Conservation (phyloP, 805 yeast species). For the Wickerhamiella siamensis region DNA sequence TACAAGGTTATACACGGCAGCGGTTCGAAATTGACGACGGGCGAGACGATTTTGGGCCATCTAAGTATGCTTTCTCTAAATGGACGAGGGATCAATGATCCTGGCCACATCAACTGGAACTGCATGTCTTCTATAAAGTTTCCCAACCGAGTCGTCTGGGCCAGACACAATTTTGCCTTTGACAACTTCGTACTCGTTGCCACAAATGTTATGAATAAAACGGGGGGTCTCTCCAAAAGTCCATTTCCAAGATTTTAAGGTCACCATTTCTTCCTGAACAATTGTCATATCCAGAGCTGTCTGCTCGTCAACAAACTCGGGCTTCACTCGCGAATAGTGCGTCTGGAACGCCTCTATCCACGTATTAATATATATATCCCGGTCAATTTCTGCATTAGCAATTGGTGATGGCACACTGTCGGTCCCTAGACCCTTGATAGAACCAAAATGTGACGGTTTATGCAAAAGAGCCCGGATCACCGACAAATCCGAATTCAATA, state of each 20-base stretch:
- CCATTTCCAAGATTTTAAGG: constrained; percentile 56
- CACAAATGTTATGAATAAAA: constrained; percentile 40
- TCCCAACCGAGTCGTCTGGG: constrained; percentile 6
- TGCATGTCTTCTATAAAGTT: constrained; percentile 19
- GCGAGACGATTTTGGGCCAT: constrained; percentile 73
- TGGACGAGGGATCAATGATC: constrained; percentile 14
- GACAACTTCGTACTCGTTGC: constrained; percentile 32
- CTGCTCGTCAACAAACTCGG: constrained; percentile 4
- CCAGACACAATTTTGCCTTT: constrained; percentile 29
- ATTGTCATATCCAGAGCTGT: constrained; percentile 3
- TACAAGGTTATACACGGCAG: constrained; percentile 22
- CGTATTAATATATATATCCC: constrained; percentile 33
- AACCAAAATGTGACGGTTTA: constrained; percentile 28
- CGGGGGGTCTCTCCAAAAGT: constrained; percentile 61
- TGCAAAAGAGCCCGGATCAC: constrained; percentile 45
- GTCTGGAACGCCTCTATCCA: constrained; percentile 31
- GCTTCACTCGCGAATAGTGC: constrained; percentile 18
- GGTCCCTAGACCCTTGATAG: constrained; percentile 39
- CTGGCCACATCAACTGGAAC: constrained; percentile 3
- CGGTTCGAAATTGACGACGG: constrained; percentile 43
- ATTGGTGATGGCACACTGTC: constrained; percentile 75
- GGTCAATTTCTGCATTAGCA: constrained; percentile 39
- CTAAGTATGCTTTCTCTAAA: constrained; percentile 30
- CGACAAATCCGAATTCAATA: constrained; percentile 51
- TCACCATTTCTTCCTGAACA: constrained; percentile 23